phyloP scores from a whole-genome alignment of 169 alveolate genomes.

The Babesia gibsoni region DNA sequence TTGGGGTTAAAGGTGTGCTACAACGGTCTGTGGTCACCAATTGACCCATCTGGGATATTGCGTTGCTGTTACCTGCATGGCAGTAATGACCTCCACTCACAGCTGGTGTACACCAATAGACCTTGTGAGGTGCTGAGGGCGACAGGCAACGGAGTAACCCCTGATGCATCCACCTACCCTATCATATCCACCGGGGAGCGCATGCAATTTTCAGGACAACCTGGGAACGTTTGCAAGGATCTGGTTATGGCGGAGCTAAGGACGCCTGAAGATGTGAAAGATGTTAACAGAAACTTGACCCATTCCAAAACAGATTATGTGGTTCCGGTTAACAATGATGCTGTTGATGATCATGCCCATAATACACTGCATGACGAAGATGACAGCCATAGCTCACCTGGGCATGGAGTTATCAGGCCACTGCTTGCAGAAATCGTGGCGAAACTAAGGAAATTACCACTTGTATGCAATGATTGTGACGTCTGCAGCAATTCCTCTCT shows the following conservation, averaged over 20 bases:
- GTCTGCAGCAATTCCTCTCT: slow-evolving; percentile 10
- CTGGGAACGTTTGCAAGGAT: neutral
- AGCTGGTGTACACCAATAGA: neutral
- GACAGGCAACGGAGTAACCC: neutral
- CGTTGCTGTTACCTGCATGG: neutral
- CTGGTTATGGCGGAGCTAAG: neutral
- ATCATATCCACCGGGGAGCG: slow-evolving; percentile 24
- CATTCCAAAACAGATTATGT: too few species aligned
- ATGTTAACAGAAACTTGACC: too few species aligned
- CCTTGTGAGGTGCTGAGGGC: neutral
- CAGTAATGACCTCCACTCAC: slow-evolving; percentile 7
- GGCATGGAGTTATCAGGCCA: neutral
- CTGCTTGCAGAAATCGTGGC: slow-evolving; percentile 3
- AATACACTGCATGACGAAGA: neutral
- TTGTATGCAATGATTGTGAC: slow-evolving; percentile 29
- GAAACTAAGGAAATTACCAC: slow-evolving; percentile 7
- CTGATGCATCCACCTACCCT: neutral
- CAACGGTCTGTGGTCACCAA: slow-evolving; percentile 15
- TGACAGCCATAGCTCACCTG: neutral
- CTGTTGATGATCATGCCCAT: neutral
- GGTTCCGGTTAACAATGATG: too few species aligned
- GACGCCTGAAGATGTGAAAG: too few species aligned
- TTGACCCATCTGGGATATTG: slow-evolving; percentile 24
- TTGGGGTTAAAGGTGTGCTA: neutral
- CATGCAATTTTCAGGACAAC: neutral